Evolutionary conservation across 441 rosid genomes (phyloP), one percentile per base, ranked within the genome.

Genomic region (Hura crepitans): DNA sequence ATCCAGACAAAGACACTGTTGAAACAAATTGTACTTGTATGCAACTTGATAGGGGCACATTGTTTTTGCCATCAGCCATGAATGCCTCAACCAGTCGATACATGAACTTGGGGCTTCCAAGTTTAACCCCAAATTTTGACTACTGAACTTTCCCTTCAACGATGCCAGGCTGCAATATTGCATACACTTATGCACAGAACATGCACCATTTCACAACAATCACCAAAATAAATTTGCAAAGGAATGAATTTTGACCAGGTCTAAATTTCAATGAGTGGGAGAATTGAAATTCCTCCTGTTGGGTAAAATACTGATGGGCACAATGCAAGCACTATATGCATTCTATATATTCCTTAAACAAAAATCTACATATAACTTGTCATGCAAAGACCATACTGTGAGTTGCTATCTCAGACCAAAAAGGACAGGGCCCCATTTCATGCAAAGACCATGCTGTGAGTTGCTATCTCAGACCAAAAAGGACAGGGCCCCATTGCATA

Each of bases 11-110:
- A 35, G 15, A 50, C 73, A 65, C 25, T 18, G 2, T 47, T 4
- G 20, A 47, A 18, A 22, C 37, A n/a, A 63, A 66, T 45, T 25
- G n/a, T 3, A 20, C 22, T 60, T n/a, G 68, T 28, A 72, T 55
- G 46, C 47, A 20, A 47, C 33, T 51, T 17, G 53, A 39, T 37
- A 49, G 18, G 59, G 10, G 50, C 23, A 35, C 62, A 46, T 22
- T 68, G 33, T 74, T 39, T 15, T n/a, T n/a, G n/a, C 43, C 6
- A 43, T 45, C 35, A n/a, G n/a, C 8, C 20, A 49, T 30, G 46
- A 25, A 28, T 14, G 11, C 28, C 42, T 43, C 18, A 30, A n/a
- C 42, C 57, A 42, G 33, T 30, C 42, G 20, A 50, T 31, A 14
- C 28, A 11, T 20, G 33, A 31, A 66, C 31, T 4, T 46, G 33